phyloP scores from a whole-genome alignment of 305 asterid species.

The Euphrasia arctica region DNA sequence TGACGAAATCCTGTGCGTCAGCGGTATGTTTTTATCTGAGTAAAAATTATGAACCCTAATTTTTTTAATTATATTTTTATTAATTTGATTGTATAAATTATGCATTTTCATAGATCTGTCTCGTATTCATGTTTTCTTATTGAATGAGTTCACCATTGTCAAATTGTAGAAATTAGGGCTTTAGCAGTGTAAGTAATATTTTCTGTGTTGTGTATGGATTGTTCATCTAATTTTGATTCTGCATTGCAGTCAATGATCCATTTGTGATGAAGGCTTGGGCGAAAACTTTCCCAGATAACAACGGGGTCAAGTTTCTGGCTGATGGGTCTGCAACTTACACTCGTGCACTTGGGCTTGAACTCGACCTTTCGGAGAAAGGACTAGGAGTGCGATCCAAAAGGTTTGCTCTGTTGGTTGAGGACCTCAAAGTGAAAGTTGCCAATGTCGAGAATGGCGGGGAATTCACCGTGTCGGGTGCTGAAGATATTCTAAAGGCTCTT shows the following conservation, averaged over 20 bases:
- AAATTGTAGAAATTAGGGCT: too few relatives aligned
- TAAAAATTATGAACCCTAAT: background rate
- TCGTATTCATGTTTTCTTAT: too few relatives aligned
- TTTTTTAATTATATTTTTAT: too few relatives aligned
- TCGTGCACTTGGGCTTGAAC: slow-evolving; percentile 72
- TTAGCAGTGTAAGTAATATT: background rate
- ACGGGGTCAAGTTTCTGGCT: slow-evolving; percentile 76
- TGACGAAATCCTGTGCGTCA: slow-evolving; percentile 63
- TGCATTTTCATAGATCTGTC: background rate
- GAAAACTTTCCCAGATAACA: slow-evolving; percentile 73
- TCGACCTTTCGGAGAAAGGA: slow-evolving; percentile 80
- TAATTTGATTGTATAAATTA: background rate
- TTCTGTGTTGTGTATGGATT: too few relatives aligned
- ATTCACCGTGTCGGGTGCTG: slow-evolving; percentile 84
- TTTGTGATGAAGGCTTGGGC: slow-evolving; percentile 99
- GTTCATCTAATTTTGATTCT: background rate
- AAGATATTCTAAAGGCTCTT: slow-evolving; percentile 81
- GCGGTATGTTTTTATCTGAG: slow-evolving; percentile 36
- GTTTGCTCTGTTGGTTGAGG: slow-evolving; percentile 74
- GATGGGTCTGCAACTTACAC: slow-evolving; percentile 82
- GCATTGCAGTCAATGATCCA: slow-evolving; percentile 72
- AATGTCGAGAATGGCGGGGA: slow-evolving; percentile 85
- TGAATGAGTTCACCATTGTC: too few relatives aligned
- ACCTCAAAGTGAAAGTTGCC: slow-evolving; percentile 72
- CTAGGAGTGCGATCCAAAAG: slow-evolving; percentile 76